These are phyloP conservation scores for Verbena officinalis DNA, from an alignment of 257 asterid genomes.

Conservation along the genomic window DNA sequence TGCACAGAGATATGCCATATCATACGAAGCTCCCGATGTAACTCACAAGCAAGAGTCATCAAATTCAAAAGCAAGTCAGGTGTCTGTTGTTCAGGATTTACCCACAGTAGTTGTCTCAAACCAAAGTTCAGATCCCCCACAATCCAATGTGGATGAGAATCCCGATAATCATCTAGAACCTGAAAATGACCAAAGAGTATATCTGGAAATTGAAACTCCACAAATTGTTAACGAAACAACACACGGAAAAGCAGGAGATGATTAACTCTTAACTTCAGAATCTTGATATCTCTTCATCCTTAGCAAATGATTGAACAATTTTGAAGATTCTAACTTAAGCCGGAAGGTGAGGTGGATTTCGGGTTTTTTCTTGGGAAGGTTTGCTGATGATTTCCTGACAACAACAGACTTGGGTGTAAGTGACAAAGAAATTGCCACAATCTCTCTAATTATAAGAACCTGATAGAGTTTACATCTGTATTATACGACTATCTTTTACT, in stretches of 20 bases:
- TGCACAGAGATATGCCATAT: slow-evolving; percentile 82
- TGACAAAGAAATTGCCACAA: slow-evolving; percentile 6
- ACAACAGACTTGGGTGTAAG: slow-evolving; percentile 16
- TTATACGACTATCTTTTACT: slow-evolving; percentile 1
- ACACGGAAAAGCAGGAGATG: slow-evolving; percentile 11
- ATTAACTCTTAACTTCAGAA: slow-evolving; percentile 21
- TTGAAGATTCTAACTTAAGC: slow-evolving; percentile 28
- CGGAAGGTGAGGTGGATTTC: background rate
- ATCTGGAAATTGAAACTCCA: slow-evolving; percentile 30
- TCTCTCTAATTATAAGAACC: slow-evolving; percentile 2
- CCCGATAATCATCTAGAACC: slow-evolving; percentile 32
- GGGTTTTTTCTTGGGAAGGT: slow-evolving; percentile 15
- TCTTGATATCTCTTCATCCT: slow-evolving; percentile 11
- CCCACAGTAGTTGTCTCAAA: slow-evolving; percentile 43
- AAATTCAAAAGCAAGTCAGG: slow-evolving; percentile 39
- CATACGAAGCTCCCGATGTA: slow-evolving; percentile 47
- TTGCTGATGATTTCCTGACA: background rate
- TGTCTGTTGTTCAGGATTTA: slow-evolving; percentile 38
- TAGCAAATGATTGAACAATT: slow-evolving; percentile 15
- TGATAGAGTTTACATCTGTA: slow-evolving; percentile 11
- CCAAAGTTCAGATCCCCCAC: slow-evolving; percentile 30
- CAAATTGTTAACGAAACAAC: slow-evolving; percentile 34
- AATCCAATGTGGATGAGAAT: slow-evolving; percentile 38
- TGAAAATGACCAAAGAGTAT: slow-evolving; percentile 25
- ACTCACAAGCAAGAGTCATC: slow-evolving; percentile 46